Base-by-base conservation (phyloP, 345 rosid species). In the Aurinia saxatilis region DNA sequence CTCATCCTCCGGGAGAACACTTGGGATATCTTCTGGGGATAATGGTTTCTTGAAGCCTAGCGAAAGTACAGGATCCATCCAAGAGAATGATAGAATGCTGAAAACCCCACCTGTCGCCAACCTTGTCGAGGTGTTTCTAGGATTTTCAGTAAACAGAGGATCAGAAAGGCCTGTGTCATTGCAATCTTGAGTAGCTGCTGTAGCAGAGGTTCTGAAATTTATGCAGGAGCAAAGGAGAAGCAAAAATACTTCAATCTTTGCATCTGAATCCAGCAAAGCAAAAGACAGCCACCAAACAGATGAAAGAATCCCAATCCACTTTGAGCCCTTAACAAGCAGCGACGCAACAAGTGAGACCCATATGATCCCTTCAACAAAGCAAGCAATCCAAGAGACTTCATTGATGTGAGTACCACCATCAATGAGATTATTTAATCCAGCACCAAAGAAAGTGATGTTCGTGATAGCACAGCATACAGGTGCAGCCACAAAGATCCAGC, bases 221-320 rank as follows among this genome's bases (percentile, higher is more conserved):
- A 81, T 72, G 23, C 79, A 75, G 35, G 80, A 79, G 77, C 80
- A 83, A 52, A 82, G 44, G 34, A 88, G 65, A 63, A 88, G 82
- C 71, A 86, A 57, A 31, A 82, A 41, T 40, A 53, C 55, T 40
- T 61, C 73, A 46, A 78, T 55, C 50, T 78, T 75, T 12, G 77
- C 56, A 58, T 78, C 83, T 38, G 82, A 72, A 57, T 66, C 72
- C 58, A 84, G 64, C 10, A 80, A 57, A 56, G 77, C 70, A 50
- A 78, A 86, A 17, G 63, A 71, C 14, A 82, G 48, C 95, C 93
- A 91, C 98, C 98, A 91, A 19, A 77, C 39, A 17, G 70, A 70
- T 59, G 44, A 52, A 11, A 84, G 47, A 65, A 80, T 63, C 63
- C 63, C 68, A 14, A 56, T 60, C 80, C 77, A 80, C 58, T 75